A percentile compares a stretch with the other conserved stretches of the same genome.
phyloP scores from a whole-genome alignment of 495 filamentous ascomycete species.

The Terfezia claveryi region DNA sequence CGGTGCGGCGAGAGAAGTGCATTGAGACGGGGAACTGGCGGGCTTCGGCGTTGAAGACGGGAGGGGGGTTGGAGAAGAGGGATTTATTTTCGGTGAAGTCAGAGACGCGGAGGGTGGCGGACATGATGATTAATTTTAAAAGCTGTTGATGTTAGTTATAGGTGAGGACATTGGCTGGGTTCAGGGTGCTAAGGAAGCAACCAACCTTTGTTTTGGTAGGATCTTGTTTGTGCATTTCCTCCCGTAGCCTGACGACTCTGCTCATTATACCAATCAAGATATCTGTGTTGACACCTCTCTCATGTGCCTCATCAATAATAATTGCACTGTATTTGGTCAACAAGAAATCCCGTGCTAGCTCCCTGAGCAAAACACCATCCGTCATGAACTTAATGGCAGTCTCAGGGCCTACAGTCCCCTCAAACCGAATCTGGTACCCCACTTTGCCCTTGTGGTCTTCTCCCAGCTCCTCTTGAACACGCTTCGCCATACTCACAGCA shows the following conservation, averaged over 20 bases:
- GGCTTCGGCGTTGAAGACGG: slow-evolving; percentile 78
- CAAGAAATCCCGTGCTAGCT: slow-evolving; percentile 74
- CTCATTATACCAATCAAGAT: slow-evolving; percentile 93
- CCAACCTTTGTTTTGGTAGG: slow-evolving; percentile 14
- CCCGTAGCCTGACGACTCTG: slow-evolving; percentile 61
- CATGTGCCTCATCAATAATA: slow-evolving; percentile 93
- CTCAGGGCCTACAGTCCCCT: slow-evolving; percentile 55
- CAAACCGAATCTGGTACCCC: slow-evolving; percentile 89
- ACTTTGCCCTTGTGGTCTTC: slow-evolving; percentile 37
- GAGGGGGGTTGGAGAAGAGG: slow-evolving; percentile 62
- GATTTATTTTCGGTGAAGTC: slow-evolving; percentile 70
- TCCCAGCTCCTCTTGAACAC: slow-evolving; percentile 69
- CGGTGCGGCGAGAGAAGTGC: slow-evolving; percentile 70
- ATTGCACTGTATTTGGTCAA: slow-evolving; percentile 85
- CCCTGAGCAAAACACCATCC: slow-evolving; percentile 82
- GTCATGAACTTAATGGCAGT: slow-evolving; percentile 99
- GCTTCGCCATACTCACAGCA: slow-evolving; percentile 83
- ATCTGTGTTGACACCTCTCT: slow-evolving; percentile 91
- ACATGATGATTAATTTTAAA: slow-evolving; percentile 94
- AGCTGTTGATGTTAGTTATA: slow-evolving; percentile 28
- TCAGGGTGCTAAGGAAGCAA: slow-evolving; percentile 1
- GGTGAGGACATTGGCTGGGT: background rate
- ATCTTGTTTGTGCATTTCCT: slow-evolving; percentile 30
- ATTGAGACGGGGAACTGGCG: slow-evolving; percentile 74
- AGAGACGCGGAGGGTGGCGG: slow-evolving; percentile 71